Base-by-base conservation (phyloP, 768 basidiomycete genomes). In the Trichaptum fuscoviolaceum region DNA sequence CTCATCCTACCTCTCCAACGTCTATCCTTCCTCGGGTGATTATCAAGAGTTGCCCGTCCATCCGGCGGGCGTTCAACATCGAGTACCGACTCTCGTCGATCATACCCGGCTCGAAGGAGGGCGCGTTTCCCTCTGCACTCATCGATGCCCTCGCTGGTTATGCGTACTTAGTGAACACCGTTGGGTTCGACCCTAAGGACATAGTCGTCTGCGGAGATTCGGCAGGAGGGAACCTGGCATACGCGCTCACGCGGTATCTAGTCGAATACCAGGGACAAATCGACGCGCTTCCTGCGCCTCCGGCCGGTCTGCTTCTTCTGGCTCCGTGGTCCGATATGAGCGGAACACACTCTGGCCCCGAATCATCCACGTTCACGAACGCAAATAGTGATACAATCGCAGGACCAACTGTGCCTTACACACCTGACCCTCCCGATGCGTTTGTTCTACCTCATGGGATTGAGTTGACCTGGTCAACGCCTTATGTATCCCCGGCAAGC, bases 151-250 rank as follows among this genome's bases (percentile, higher is more conserved):
- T 86, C 10, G 79, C 83, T 0, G 84, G 81, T 2, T 87, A 84
- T 67, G 61, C 75, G 12, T 84, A 87, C 75, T 81, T 88, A 26
- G 73, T 84, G 30, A 70, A 80, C 17, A 70, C 67, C 17, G 71
- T 83, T 34, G 78, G 79, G 0, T 82, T 85, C 71, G 63, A 68
- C 4, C 78, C 84, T 0, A 25, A 65, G 24, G 74, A 83, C 64
- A 80, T 87, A 65, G 75, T 84, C 66, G 64, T 87, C 7, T 70
- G 71, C 5, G 86, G 86, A 7, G 85, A 87, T 61, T 85, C 84
- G 0, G 84, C 87, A 0, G 87, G 87, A 0, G 86, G 80, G 0
- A 80, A 83, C 67, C 75, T 87, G 30, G 82, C 80, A 0, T 67
- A 81, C 15, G 75, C 77, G 20, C 71, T 83, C 52, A 68, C 73